Conservation (phyloP, 2,329 filamentous ascomycete genomes). For the Paracoccidioides lutzii region DNA sequence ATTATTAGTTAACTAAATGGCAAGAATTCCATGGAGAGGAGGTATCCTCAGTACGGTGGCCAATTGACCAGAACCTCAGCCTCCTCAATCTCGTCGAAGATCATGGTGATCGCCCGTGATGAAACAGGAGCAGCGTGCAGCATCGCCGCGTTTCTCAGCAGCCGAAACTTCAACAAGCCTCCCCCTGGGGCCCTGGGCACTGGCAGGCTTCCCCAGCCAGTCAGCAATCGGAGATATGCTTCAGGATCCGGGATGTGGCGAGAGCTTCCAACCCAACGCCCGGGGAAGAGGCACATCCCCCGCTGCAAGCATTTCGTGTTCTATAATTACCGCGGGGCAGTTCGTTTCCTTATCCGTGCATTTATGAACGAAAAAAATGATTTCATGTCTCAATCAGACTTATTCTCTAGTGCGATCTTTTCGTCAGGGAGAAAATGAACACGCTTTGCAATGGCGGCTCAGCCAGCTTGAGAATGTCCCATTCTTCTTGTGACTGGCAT, state of each 20-base stretch:
- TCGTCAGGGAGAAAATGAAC: not conserved
- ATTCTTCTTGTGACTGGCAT: too few relatives aligned
- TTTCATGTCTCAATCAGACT: not conserved
- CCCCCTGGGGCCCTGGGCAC: not conserved
- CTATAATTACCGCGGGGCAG: not conserved
- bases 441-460: not conserved
- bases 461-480: not conserved
- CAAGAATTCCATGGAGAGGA: too few relatives aligned
- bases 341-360: not conserved
- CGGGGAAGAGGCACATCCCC: not conserved
- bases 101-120: not conserved
- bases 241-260: not conserved
- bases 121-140: not conserved
- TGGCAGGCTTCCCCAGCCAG: not conserved
- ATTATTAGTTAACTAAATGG: too few relatives aligned
- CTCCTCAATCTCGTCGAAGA: not conserved
- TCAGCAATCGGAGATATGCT: not conserved
- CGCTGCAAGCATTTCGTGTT: not conserved
- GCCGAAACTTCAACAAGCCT: not conserved
- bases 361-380: not conserved
- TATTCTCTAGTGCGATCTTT: not conserved
- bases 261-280: not conserved
- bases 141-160: not conserved
- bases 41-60: too few relatives aligned
- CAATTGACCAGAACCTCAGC: not conserved